Percentiles rank a stretch among this genome's conserved stretches.
Conservation (phyloP, 2,329 filamentous ascomycete species). For the Chaetomiaceae sp. region DNA sequence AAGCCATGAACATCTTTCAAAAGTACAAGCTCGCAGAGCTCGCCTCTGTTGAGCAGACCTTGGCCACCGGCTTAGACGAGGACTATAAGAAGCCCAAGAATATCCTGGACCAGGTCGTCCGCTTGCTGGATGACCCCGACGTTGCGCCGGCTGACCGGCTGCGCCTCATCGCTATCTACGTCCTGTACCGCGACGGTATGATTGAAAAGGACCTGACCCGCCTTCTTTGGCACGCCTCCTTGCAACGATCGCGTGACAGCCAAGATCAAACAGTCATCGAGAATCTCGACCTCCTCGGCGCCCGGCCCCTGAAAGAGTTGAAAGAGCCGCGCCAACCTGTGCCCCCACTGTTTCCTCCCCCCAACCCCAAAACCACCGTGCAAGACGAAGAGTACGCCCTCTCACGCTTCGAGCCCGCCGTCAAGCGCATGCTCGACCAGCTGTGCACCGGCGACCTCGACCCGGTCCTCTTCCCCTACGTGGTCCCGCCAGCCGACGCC, state of each 20-base stretch:
- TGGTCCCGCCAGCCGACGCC: constrained; percentile 61
- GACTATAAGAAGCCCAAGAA: constrained; percentile 89
- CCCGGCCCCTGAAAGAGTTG: constrained; percentile 58
- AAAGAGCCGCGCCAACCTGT: constrained; percentile 68
- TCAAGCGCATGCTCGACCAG: constrained; percentile 79
- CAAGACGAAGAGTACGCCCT: constrained; percentile 72
- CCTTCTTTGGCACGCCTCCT: constrained; percentile 72
- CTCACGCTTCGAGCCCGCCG: constrained; percentile 75
- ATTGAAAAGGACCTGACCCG: constrained; percentile 78
- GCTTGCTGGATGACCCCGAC: constrained; percentile 78
- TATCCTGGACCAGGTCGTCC: constrained; percentile 75
- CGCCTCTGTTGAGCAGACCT: constrained; percentile 79
- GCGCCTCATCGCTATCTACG: constrained; percentile 77
- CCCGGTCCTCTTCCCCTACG: constrained; percentile 61
- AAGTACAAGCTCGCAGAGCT: constrained; percentile 78
- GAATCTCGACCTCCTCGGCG: constrained; percentile 79
- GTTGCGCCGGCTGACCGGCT: constrained; percentile 68
- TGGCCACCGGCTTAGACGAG: constrained; percentile 89
- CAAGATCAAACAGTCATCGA: constrained; percentile 62
- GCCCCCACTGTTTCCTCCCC: constrained; percentile 65
- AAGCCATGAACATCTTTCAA: constrained; percentile 93
- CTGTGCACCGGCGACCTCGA: constrained; percentile 63
- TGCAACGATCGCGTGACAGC: constrained; percentile 52
- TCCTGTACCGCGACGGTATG: constrained; percentile 80
- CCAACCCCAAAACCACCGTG: constrained; percentile 50